Evolutionary conservation across 2,329 filamentous ascomycete species (phyloP), one percentile per base, ranked within the genome.

Genomic region (Septoria linicola): DNA sequence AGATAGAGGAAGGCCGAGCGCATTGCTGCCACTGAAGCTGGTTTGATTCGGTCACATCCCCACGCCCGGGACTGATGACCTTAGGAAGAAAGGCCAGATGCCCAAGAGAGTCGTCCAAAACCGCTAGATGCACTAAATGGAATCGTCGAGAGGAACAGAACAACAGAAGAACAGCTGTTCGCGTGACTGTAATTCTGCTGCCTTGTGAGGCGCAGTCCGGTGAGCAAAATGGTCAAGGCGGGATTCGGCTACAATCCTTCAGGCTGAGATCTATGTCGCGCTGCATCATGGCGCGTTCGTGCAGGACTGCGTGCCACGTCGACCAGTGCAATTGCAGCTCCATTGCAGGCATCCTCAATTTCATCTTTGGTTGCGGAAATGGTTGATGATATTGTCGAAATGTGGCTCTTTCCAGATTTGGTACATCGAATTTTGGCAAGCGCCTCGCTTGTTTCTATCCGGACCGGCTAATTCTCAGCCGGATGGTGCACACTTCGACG

Each of bases 1-100:
- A 68, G 49, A 59, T 62, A 41, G 65, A 66, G 47, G 65, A 47
- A 49, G 39, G 55, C 39, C 42, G 43, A 57, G 57, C 59, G 57
- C 59, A 61, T 63, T 41, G 39, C 32, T 36, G 43, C 43, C 43
- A 20, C 43, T 37, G 43, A 25, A 36, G 32, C 31, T 36, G 19
- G 20, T 30, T 17, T 13, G 13, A 13, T 23, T 16, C 16, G 13
- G n/a, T 37, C 43, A 46, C 43, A 46, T 46, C 11, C 43, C 43
- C 32, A 30, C 43, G 2, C 3, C 21, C 13, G 10, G n/a, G 43
- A 35, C 14, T 31, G 16, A 31, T n/a, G 43, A 36, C 4, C 31
- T 23, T 11, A 13, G n/a, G 32, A 21, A 23, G 13, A 23, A 37
- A 14, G 13, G 32, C 20, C 31, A 11, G 14, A 25, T 21, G 42